Base-by-base conservation (phyloP, 2,329 filamentous ascomycete species). In the Pseudogymnoascus sp. region DNA sequence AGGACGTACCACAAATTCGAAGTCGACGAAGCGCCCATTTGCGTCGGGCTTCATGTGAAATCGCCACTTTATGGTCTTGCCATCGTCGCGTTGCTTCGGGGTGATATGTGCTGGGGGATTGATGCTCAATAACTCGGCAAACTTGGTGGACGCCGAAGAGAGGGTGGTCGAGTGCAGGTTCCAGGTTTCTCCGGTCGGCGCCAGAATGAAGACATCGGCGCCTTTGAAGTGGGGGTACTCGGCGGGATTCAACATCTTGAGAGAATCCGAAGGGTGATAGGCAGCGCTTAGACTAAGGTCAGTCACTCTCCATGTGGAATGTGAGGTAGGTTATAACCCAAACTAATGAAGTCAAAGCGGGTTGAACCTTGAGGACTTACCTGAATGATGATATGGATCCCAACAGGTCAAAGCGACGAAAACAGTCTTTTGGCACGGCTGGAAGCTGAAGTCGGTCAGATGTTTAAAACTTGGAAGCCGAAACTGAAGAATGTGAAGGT, bases 171-270 rank as follows among this genome's bases (percentile, higher is more conserved):
- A 63, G 35, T 69, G 64, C 1, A 71, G 58, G 25, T 67, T 67
- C 70, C 70, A 71, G 4, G 50, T 39, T 9, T 61, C 64, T 6
- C 69, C 69, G 14, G 63, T 63, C 4, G 63, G 64, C 2, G 67
- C 67, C 3, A 60, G 57, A 7, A 71, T 69, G 18, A 67, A 57
- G 6, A 71, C 66, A 60, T 71, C 68, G 1, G 64, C 68, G 41
- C 69, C 67, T 1, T 20, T 7, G 25, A 68, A 69, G 11, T 59
- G 18, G 1, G 65, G 64, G 22, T 57, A 65, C 41, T 47, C 12
- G n/a, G 50, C 11, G 3, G 28, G 22, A 30, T 43, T 36, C 9
- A 25, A 25, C 59, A 60, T 58, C n/a, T 61, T 61, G 37, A 3
- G 4, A 33, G n/a, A 33, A 25, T 33, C 2, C 6, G n/a, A 12